Evolutionary conservation across 1,284 basidiomycete genomes (phyloP).

Genomic region (Ceratobasidium sp.): DNA sequence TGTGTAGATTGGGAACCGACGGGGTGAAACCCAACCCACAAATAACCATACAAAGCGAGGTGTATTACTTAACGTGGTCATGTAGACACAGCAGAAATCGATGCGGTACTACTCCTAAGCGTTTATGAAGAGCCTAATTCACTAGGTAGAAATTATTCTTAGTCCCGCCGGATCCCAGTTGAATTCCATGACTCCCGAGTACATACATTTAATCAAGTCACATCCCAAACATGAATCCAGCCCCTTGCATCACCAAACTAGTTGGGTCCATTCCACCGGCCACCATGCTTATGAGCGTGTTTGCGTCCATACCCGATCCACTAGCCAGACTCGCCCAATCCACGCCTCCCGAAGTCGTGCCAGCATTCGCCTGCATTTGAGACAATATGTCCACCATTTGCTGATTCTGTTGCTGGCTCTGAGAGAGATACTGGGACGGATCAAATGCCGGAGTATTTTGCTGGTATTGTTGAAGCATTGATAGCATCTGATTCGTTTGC

Average conservation of each 20-base stretch:
- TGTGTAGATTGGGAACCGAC: too few species aligned
- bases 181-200: too few species aligned
- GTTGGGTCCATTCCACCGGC: constrained; percentile 11
- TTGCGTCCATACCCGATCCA: constrained; percentile 9
- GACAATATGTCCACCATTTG: constrained; percentile 1
- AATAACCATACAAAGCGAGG: too few species aligned
- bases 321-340: background rate
- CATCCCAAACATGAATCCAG: background rate
- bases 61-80: too few species aligned
- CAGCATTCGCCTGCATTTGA: constrained; percentile 25
- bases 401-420: constrained; percentile 10
- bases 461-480: constrained; percentile 24
- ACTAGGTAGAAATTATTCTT: too few species aligned
- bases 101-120: too few species aligned
- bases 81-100: too few species aligned
- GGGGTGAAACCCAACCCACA: too few species aligned
- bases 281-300: constrained; percentile 4
- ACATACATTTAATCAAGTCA: background rate
- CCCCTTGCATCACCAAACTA: background rate
- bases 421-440: constrained; percentile 4
- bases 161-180: too few species aligned
- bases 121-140: too few species aligned
- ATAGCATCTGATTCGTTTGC: constrained; percentile 29
- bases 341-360: background rate
- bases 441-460: constrained; percentile 14